A percentile compares a stretch with the other conserved stretches of the same genome.
Evolutionary conservation across 2,329 filamentous ascomycete genomes (phyloP).

Genomic region (Aspergillus pseudonomiae): DNA sequence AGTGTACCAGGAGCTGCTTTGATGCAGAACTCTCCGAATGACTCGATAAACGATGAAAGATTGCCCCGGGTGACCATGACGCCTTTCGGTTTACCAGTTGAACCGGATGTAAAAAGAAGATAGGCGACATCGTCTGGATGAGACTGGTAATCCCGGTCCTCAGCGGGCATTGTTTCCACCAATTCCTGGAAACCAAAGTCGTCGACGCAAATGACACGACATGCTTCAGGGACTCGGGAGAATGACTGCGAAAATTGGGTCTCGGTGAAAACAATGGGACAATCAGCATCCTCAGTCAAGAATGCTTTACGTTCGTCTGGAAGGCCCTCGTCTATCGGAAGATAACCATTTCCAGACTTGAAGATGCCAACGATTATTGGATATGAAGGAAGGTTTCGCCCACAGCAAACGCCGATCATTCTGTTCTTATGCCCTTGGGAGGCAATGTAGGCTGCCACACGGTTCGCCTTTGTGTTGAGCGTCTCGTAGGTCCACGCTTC

Average conservation of each 20-base stretch:
- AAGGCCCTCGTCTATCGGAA: conserved; percentile 38
- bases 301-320: conserved; percentile 34
- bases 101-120: conserved; percentile 90
- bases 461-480: conserved; percentile 28
- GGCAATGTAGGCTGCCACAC: conserved; percentile 29
- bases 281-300: conserved; percentile 31
- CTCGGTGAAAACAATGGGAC: conserved; percentile 34
- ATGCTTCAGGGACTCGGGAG: conserved; percentile 20
- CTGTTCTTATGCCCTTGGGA: conserved; percentile 25
- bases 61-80: conserved; percentile 80
- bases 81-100: conserved; percentile 94
- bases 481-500: conserved; percentile 30
- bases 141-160: conserved; percentile 19
- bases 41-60: conserved; percentile 34
- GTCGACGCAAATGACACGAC: conserved; percentile 27
- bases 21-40: conserved; percentile 30
- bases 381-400: conserved; percentile 31
- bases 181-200: conserved; percentile 20
- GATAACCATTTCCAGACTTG: conserved; percentile 38
- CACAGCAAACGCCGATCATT: conserved; percentile 34
- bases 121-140: conserved; percentile 25
- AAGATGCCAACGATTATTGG: conserved; percentile 36
- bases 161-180: conserved; percentile 19
- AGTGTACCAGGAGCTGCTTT: conserved; percentile 27
- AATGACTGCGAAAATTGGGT: conserved; percentile 21